Percentiles rank a stretch among this genome's conserved stretches.
These are phyloP conservation scores for Nakataea oryzae DNA, from an alignment of 2,329 filamentous ascomycete species.

Conservation along the genomic window DNA sequence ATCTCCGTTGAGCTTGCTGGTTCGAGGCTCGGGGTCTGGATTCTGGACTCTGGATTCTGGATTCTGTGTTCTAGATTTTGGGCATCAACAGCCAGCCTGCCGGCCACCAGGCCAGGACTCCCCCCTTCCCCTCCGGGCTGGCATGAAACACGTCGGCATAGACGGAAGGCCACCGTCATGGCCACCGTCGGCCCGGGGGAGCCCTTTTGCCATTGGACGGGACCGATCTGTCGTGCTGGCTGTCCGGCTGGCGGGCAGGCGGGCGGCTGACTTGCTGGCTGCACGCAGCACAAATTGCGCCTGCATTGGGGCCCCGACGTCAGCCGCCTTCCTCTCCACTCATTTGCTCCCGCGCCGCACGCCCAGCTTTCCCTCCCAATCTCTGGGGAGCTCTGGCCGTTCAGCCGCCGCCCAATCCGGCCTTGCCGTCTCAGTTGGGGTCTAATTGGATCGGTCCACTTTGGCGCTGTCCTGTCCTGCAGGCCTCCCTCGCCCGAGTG, in stretches of 20 bases:
- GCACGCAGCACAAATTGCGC: not conserved
- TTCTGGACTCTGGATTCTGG: no score
- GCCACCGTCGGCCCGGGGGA: not conserved
- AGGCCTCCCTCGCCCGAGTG: not conserved
- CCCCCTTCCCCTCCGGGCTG: no score
- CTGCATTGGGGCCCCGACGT: no score
- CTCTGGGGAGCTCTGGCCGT: not conserved
- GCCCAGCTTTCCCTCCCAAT: not conserved
- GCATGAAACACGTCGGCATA: not conserved
- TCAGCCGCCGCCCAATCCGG: not conserved
- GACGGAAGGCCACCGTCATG: not conserved
- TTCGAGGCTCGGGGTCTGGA: no score
- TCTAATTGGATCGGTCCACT: not conserved
- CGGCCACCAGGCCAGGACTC: no score
- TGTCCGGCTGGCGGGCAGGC: not conserved
- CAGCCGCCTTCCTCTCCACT: not conserved
- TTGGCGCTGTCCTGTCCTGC: not conserved
- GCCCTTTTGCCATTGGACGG: not conserved
- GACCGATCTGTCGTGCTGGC: no score
- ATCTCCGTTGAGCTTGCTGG: no score
- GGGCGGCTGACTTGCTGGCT: no score
- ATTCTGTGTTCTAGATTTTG: not conserved
- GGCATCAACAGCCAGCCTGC: not conserved
- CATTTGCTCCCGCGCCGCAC: not conserved
- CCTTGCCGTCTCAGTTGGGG: not conserved